phyloP scores from a whole-genome alignment of 805 yeast genomes.

The Metschnikowia arizonensis region DNA sequence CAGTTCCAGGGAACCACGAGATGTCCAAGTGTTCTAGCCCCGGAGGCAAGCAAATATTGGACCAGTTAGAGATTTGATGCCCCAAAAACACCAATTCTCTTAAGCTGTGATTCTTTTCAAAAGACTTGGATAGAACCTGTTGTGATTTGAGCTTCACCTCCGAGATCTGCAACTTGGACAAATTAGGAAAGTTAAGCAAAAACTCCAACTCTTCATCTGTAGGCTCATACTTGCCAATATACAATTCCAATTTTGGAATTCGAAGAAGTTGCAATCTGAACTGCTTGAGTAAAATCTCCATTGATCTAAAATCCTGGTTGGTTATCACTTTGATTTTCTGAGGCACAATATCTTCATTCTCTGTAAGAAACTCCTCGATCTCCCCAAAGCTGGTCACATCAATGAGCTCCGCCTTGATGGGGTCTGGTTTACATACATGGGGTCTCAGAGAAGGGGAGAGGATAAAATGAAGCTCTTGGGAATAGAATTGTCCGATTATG shows the following conservation, averaged over 20 bases:
- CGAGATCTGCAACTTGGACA: slow-evolving; percentile 29
- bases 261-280: slow-evolving; percentile 18
- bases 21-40: slow-evolving; percentile 27
- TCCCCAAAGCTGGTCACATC: slow-evolving; percentile 26
- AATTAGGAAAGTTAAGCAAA: slow-evolving; percentile 24
- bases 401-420: slow-evolving; percentile 11
- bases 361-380: slow-evolving; percentile 29
- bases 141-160: slow-evolving; percentile 19
- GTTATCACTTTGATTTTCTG: slow-evolving; percentile 24
- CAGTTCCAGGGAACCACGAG: slow-evolving; percentile 32
- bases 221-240: slow-evolving; percentile 26
- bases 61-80: slow-evolving; percentile 31
- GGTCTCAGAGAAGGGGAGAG: slow-evolving; percentile 30
- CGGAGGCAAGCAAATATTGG: slow-evolving; percentile 24
- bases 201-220: slow-evolving; percentile 19
- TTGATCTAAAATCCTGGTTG: slow-evolving; percentile 30
- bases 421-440: slow-evolving; percentile 10
- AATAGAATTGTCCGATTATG: slow-evolving; percentile 25
- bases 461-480: slow-evolving; percentile 31
- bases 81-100: slow-evolving; percentile 31
- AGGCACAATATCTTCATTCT: slow-evolving; percentile 29
- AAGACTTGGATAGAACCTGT: slow-evolving; percentile 5
- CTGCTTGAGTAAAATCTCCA: slow-evolving; percentile 23
- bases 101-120: slow-evolving; percentile 13
- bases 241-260: slow-evolving; percentile 23